Conservation (phyloP, 768 basidiomycete genomes). For the Rhodotorula taiwanensis region DNA sequence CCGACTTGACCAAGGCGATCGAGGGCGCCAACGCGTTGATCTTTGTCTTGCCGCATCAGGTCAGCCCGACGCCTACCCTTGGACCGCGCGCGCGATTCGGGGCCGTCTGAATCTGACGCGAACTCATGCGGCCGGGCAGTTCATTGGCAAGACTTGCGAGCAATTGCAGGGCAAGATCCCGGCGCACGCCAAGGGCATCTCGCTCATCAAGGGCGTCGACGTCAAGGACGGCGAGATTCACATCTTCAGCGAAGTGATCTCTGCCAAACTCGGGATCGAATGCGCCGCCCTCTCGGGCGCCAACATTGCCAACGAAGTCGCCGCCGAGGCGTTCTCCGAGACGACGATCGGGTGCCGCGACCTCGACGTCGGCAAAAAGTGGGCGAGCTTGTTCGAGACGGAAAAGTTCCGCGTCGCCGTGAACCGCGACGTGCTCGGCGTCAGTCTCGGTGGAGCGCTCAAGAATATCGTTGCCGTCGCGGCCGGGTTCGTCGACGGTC, state of each 20-base stretch:
- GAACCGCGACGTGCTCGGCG: conserved; percentile 50
- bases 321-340: conserved; percentile 48
- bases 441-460: conserved; percentile 49
- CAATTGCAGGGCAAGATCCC: conserved; percentile 47
- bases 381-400: conserved; percentile 48
- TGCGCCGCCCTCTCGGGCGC: conserved; percentile 50
- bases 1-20: conserved; percentile 47
- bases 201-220: conserved; percentile 51
- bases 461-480: conserved; percentile 52
- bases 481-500: conserved; percentile 49
- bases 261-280: conserved; percentile 45
- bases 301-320: conserved; percentile 52
- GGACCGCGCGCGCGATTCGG: too few relatives aligned
- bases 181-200: conserved; percentile 46
- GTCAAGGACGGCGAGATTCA: conserved; percentile 47
- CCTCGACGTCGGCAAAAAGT: conserved; percentile 47
- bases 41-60: conserved; percentile 51
- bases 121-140: conserved; percentile 38
- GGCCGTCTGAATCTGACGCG: not conserved
- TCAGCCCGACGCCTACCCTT: too few relatives aligned
- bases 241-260: conserved; percentile 50
- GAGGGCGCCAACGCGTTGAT: conserved; percentile 49
- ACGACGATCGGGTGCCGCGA: conserved; percentile 51
- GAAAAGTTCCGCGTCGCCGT: conserved; percentile 48
- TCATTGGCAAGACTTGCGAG: conserved; percentile 45